These are phyloP conservation scores for Candida chauliodis DNA, from an alignment of 805 yeast species.

Conservation along the genomic window DNA sequence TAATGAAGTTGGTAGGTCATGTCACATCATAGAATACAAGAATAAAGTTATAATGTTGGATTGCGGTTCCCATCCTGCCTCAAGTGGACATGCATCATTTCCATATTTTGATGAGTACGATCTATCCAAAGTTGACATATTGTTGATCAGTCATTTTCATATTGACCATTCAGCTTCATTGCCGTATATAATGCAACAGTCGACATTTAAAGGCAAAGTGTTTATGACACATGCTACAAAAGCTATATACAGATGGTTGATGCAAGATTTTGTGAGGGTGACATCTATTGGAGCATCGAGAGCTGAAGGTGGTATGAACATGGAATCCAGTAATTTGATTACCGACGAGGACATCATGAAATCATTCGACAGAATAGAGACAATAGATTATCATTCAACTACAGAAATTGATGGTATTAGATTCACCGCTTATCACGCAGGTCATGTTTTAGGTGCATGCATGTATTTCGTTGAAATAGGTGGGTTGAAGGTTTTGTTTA, in stretches of 20 bases:
- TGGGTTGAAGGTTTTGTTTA: conserved; percentile 80
- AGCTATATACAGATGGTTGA: conserved; percentile 93
- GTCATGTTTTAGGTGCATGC: conserved; percentile 99
- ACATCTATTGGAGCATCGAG: conserved; percentile 58
- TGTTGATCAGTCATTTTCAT: conserved; percentile 91
- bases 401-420: conserved; percentile 90
- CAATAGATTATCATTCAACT: conserved; percentile 94
- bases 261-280: conserved; percentile 91
- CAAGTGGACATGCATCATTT: conserved; percentile 80
- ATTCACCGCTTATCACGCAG: conserved; percentile 98
- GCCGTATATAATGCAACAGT: conserved; percentile 97
- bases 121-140: conserved; percentile 76
- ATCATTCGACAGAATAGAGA: conserved; percentile 87
- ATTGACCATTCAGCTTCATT: conserved; percentile 97
- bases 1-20: conserved; percentile 94
- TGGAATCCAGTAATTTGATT: conserved; percentile 53
- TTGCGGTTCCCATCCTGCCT: conserved; percentile 98
- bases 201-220: conserved; percentile 90
- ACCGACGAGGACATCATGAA: conserved; percentile 86
- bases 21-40: conserved; percentile 87
- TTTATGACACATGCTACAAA: conserved; percentile 99
- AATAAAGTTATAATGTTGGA: conserved; percentile 96
- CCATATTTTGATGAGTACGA: conserved; percentile 97
- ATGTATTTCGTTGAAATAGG: conserved; percentile 96
- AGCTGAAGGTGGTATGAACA: conserved; percentile 37